Evolutionary conservation across 495 filamentous ascomycete species (phyloP).

Genomic region (Neurospora sp.): DNA sequence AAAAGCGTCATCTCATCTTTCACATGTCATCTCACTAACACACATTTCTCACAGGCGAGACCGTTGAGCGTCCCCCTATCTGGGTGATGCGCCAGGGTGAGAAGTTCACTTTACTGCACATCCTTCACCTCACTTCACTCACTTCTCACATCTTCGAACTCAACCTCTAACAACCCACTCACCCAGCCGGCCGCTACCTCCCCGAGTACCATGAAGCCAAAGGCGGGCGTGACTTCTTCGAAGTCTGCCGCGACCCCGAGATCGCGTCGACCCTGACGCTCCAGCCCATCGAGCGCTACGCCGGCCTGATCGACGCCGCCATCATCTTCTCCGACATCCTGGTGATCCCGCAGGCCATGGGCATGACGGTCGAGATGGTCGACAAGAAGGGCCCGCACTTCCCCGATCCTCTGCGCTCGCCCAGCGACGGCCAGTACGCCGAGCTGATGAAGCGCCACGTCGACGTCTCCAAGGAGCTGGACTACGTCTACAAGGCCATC

Average conservation of each 20-base stretch:
- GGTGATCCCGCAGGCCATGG: slow-evolving; percentile 94
- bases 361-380: slow-evolving; percentile 94
- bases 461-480: slow-evolving; percentile 71
- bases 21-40: neutral
- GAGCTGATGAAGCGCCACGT: slow-evolving; percentile 66
- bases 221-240: slow-evolving; percentile 84
- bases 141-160: slow-evolving; percentile 6
- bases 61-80: slow-evolving; percentile 82
- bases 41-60: slow-evolving; percentile 51
- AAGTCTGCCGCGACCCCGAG: slow-evolving; percentile 88
- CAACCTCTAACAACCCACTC: slow-evolving; percentile 3
- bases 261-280: slow-evolving; percentile 84
- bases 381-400: slow-evolving; percentile 94
- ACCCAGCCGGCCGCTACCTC: slow-evolving; percentile 83
- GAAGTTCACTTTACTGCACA: neutral
- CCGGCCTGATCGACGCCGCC: slow-evolving; percentile 84
- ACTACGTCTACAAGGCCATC: slow-evolving; percentile 93
- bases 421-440: slow-evolving; percentile 70
- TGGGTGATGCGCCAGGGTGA: slow-evolving; percentile 99
- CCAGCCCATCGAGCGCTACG: slow-evolving; percentile 87
- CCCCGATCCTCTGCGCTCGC: slow-evolving; percentile 67
- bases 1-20: too few relatives aligned
- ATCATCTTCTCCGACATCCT: slow-evolving; percentile 99
- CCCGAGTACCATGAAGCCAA: slow-evolving; percentile 96
- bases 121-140: neutral